Evolutionary conservation across 2,329 filamentous ascomycete species (phyloP), one percentile per base, ranked within the genome.

Genomic region (Gnomoniopsis sp.): DNA sequence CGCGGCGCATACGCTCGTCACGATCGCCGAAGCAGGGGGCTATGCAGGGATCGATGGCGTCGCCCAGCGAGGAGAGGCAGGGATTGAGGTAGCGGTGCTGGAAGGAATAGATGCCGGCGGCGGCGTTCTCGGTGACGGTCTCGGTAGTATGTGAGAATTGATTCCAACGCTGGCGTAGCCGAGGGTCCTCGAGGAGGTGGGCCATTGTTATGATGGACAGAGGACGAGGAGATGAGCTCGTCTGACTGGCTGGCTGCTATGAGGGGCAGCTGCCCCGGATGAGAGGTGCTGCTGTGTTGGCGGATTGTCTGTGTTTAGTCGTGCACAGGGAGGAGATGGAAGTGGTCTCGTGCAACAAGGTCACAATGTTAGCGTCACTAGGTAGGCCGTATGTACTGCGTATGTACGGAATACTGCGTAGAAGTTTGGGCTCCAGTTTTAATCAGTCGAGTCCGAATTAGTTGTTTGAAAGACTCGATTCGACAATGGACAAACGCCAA

Each of bases 81-180:
- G 93, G 93, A 59, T 81, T 85, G 67, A 98, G 81, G 74, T 96
- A 97, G 67, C 85, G 80, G 70, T 96, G 91, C 58, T 90, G 87
- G 70, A 97, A 95, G 61, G 87, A 87, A 83, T 93, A 98, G 68
- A 98, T 89, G 57, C 89, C 88, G 50, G 90, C 91, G 61, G 95
- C 93, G n/a, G 93, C 92, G 58, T 90, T 88, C 72, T 96, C 91
- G 61, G 96, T 96, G 49, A 91, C 91, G 34, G 89, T 84, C 74
- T 97, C 93, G 74, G 96, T 86, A 68, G 93, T 96, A 66, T 95
- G 89, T 7, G 90, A 88, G 71, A 97, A 88, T 70, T 95, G 91
- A 72, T 97, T 96, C 84, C 96, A 91, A 67, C 90, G 91, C 74
- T 96, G 92, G 65, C 93, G 91, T 73, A 96, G 86, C 68, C 93